Evolutionary conservation across 768 basidiomycete species (phyloP).

Genomic region (Suillus paluster): DNA sequence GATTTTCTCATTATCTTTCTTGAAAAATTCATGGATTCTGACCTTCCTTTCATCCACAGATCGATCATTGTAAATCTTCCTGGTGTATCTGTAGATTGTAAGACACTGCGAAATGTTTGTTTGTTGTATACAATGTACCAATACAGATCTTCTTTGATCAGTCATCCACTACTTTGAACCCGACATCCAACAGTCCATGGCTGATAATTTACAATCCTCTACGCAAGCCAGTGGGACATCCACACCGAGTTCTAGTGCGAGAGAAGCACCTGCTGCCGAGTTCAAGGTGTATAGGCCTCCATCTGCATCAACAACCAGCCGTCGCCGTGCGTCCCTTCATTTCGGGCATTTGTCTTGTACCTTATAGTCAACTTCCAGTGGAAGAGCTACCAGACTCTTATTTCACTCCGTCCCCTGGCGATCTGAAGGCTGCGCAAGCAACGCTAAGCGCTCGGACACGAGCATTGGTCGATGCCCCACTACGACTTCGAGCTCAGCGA

Average conservation of each 20-base stretch:
- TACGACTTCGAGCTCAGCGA: constrained; percentile 65
- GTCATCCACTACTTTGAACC: constrained; percentile 18
- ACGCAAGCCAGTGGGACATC: not conserved
- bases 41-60: not conserved
- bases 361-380: constrained; percentile 29
- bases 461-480: constrained; percentile 68
- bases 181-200: constrained; percentile 23
- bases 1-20: not conserved
- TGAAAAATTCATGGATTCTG: not conserved
- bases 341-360: not conserved
- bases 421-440: constrained; percentile 70
- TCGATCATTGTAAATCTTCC: not conserved
- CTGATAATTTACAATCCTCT: constrained; percentile 22
- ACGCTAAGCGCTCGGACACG: constrained; percentile 64
- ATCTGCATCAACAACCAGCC: constrained; percentile 26
- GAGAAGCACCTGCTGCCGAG: constrained; percentile 1
- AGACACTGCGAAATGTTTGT: constrained; percentile 10
- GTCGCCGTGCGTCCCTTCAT: constrained; percentile 38
- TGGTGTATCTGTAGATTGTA: constrained; percentile 8
- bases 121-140: constrained; percentile 16
- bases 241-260: not conserved
- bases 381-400: constrained; percentile 71
- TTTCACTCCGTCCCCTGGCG: constrained; percentile 72
- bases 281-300: constrained; percentile 59
- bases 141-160: constrained; percentile 22